phyloP scores from a whole-genome alignment of 2,329 filamentous ascomycete species.

The Clonostachys solani region DNA sequence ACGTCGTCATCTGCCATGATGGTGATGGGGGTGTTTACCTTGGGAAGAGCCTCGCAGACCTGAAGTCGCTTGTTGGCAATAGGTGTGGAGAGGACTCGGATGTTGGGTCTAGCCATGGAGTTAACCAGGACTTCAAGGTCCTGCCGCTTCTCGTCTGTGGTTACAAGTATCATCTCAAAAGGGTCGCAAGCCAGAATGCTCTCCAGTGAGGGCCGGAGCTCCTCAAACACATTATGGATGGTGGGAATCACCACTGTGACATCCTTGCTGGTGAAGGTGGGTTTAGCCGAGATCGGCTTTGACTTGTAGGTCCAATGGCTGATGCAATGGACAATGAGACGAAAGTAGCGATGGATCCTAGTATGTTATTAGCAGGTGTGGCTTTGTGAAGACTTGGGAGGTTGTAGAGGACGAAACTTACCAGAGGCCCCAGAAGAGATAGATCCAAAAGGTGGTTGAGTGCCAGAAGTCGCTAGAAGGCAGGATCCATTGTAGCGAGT shows the following conservation, averaged over 20 bases:
- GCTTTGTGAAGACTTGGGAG: too few species aligned
- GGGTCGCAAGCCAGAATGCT: slow-evolving; percentile 71
- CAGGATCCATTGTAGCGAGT: background rate
- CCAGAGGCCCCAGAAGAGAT: slow-evolving; percentile 38
- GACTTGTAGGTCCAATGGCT: slow-evolving; percentile 87
- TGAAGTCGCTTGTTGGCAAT: slow-evolving; percentile 96
- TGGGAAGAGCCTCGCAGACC: slow-evolving; percentile 84
- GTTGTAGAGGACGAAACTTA: slow-evolving; percentile 21
- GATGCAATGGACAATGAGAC: slow-evolving; percentile 78
- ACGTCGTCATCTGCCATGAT: slow-evolving; percentile 96
- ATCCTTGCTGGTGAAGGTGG: slow-evolving; percentile 75
- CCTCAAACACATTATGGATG: slow-evolving; percentile 81
- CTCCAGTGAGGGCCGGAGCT: slow-evolving; percentile 75
- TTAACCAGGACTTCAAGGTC: slow-evolving; percentile 64
- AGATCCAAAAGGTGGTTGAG: slow-evolving; percentile 43
- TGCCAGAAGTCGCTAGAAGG: slow-evolving; percentile 27
- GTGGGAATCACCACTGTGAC: slow-evolving; percentile 94
- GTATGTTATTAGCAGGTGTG: background rate
- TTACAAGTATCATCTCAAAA: slow-evolving; percentile 76
- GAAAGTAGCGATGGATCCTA: slow-evolving; percentile 84
- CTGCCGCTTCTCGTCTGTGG: slow-evolving; percentile 73
- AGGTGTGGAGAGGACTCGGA: slow-evolving; percentile 70
- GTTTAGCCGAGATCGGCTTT: slow-evolving; percentile 75
- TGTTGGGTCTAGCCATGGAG: slow-evolving; percentile 53
- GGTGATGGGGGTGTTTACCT: slow-evolving; percentile 78